A percentile compares a stretch with the other conserved stretches of the same genome.
Conservation (phyloP, 306 rosid species). For the Casuarina glauca region DNA sequence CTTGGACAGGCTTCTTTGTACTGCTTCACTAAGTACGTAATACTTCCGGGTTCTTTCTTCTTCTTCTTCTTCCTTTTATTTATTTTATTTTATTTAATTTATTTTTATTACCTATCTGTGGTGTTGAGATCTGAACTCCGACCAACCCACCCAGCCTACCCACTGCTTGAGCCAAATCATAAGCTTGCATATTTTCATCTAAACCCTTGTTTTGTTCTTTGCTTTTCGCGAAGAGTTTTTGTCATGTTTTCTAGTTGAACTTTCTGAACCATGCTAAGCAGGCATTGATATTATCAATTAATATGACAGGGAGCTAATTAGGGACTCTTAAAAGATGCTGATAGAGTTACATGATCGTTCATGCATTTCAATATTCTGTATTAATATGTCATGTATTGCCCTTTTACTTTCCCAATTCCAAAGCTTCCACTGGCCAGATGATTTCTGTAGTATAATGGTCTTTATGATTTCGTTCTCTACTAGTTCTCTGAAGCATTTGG, state of each 20-base stretch:
- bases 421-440: neutral
- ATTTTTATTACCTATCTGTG: too few relatives aligned
- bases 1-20: neutral
- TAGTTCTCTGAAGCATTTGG: conserved; percentile 96
- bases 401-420: neutral
- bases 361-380: neutral
- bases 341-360: neutral
- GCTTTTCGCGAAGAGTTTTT: neutral
- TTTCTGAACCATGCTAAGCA: neutral
- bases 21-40: neutral
- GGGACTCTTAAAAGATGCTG: neutral
- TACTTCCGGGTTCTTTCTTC: too few relatives aligned
- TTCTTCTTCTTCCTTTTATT: neutral
- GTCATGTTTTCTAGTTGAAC: neutral
- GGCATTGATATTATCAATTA: neutral
- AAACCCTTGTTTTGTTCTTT: neutral
- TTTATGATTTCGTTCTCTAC: conserved; percentile 18
- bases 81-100: neutral
- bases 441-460: neutral
- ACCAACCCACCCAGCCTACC: neutral
- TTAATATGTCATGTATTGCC: neutral
- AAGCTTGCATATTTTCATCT: neutral
- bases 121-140: neutral
- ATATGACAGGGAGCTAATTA: conserved; percentile 1
- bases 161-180: neutral